Base-by-base conservation (phyloP, 768 basidiomycete species). In the Lactarius quietus region DNA sequence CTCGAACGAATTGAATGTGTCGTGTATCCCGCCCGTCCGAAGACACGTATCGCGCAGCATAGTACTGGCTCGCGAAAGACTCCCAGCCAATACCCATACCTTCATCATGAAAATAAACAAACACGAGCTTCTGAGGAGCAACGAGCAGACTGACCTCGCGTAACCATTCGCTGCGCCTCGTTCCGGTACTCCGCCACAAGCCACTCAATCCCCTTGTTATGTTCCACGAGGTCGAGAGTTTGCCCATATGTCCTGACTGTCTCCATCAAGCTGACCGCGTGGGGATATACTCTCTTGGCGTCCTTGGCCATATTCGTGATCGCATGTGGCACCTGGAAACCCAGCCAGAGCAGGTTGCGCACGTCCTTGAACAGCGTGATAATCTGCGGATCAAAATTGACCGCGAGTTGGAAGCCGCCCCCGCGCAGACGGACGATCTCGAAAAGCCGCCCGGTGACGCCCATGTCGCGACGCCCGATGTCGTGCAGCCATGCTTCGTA, bases 341-440 rank as follows among this genome's bases (percentile, higher is more conserved):
- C 91, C 67, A 98, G 82, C 96, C 96, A 98, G 36, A 97, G 83
- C 69, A 98, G 73, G 74, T 97, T 97, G 64, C 97, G 83, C 38
- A 97, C 94, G 75, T 98, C 97, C 81, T 99, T 99, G 86, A 98
- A 98, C 31, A 99, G 81, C 35, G 92, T 96, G 76, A 99, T 98
- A 69, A 96, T 94, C 77, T 98, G 96, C 4, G 95, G 92, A 75
- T 99, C 97, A 73, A 98, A 98, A 75, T 98, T 98, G 69, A 98
- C 95, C 9, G 90, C 90, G 3, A 99, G 84, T 76, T 95, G 92
- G 76, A 85, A 92, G 17, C 82, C 87, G 18, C 89, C 89, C 3
- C 89, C 87, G 18, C 84, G 83, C 51, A 91, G 73, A 36, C 86
- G 81, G 33, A 91, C 85, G 70, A 99, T 94, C 78, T 97, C 95